A percentile compares a stretch with the other conserved stretches of the same genome.
phyloP scores from a whole-genome alignment of 257 asterid species.

The Coffea canephora region DNA sequence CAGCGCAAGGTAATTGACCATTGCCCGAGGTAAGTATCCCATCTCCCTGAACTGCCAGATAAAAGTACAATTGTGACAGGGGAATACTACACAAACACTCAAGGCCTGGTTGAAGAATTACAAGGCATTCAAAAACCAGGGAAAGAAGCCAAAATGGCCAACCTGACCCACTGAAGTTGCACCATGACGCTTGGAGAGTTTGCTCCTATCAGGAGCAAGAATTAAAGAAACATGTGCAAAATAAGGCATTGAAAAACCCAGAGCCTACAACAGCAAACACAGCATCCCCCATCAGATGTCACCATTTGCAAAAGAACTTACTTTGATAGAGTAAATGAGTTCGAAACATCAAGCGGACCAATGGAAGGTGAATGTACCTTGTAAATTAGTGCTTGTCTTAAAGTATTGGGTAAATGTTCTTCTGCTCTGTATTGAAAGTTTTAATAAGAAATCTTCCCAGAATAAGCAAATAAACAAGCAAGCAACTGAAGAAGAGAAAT shows the following conservation, averaged over 20 bases:
- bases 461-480: slow-evolving; percentile 16
- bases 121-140: not conserved
- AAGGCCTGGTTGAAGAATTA: not conserved
- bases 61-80: slow-evolving; percentile 19
- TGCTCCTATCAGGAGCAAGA: slow-evolving; percentile 95
- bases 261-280: slow-evolving; percentile 51
- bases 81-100: not conserved
- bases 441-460: slow-evolving; percentile 15
- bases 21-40: slow-evolving; percentile 84
- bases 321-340: not conserved
- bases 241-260: slow-evolving; percentile 78
- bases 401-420: slow-evolving; percentile 96
- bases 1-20: slow-evolving; percentile 91
- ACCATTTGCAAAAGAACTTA: slow-evolving; percentile 19
- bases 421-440: slow-evolving; percentile 70
- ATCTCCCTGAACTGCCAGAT: slow-evolving; percentile 80
- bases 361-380: slow-evolving; percentile 41
- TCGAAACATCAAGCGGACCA: not conserved
- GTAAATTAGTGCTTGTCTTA: slow-evolving; percentile 92
- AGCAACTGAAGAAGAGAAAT: slow-evolving; percentile 1
- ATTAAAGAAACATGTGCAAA: slow-evolving; percentile 96
- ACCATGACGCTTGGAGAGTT: slow-evolving; percentile 96
- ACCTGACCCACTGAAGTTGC: slow-evolving; percentile 99
- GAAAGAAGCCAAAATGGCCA: slow-evolving; percentile 4
- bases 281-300: slow-evolving; percentile 27